phyloP scores from a whole-genome alignment of 345 rosid genomes.

The Balakata baccata region DNA sequence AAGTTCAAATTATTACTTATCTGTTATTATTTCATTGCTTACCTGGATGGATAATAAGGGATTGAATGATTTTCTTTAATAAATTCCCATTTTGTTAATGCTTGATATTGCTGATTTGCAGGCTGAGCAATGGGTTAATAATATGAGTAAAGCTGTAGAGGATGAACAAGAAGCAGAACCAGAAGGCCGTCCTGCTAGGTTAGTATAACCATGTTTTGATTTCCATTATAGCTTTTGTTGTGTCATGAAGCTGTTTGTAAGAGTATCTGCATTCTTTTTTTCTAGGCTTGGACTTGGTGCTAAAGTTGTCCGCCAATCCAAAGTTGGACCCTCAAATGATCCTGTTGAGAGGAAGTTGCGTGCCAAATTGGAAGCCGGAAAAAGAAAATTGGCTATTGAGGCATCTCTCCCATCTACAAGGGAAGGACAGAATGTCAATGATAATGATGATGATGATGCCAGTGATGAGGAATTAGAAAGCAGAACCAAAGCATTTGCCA shows the following conservation, averaged over 20 bases:
- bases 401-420: constrained; percentile 21
- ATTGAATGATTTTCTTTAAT: not conserved
- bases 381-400: constrained; percentile 40
- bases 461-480: constrained; percentile 42
- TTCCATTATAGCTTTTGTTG: not conserved
- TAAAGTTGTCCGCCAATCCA: constrained; percentile 36
- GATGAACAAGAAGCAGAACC: constrained; percentile 44
- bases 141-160: constrained; percentile 42
- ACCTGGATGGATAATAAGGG: not conserved
- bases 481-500: constrained; percentile 36
- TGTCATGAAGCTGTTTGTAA: not conserved
- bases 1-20: not conserved
- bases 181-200: constrained; percentile 50
- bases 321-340: constrained; percentile 39
- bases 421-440: constrained; percentile 9
- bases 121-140: constrained; percentile 75
- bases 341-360: constrained; percentile 56
- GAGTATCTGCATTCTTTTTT: not conserved
- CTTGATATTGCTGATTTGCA: constrained; percentile 14
- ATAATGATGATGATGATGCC: constrained; percentile 29
- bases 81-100: not conserved
- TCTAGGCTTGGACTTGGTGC: constrained; percentile 70
- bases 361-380: constrained; percentile 54
- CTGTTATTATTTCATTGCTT: not conserved
- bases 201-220: constrained; percentile 2